These are phyloP conservation scores for Chytriomyces sp. DNA, from an alignment of 192 early-diverging fungal species.

Conservation along the genomic window DNA sequence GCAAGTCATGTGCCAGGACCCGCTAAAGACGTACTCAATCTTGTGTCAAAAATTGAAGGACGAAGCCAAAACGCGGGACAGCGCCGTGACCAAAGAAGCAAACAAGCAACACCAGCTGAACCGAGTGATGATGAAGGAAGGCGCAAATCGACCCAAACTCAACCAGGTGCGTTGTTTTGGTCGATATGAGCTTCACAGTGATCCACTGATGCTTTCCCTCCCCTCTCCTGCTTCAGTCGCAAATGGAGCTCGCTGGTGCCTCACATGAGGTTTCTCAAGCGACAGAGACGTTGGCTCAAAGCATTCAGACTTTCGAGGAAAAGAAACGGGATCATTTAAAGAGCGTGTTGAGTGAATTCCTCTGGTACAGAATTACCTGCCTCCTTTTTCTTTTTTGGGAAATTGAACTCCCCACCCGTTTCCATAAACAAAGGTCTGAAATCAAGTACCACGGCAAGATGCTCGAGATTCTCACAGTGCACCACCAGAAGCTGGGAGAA, in stretches of 20 bases:
- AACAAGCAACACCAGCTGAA: conserved; percentile 42
- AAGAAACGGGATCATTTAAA: conserved; percentile 24
- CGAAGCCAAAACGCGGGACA: conserved; percentile 31
- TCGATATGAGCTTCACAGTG: background rate
- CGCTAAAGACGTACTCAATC: conserved; percentile 41
- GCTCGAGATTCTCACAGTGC: conserved; percentile 13
- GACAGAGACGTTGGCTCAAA: conserved; percentile 39
- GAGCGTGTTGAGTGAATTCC: conserved; percentile 16
- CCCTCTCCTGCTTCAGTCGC: conserved; percentile 10
- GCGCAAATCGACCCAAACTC: conserved; percentile 42
- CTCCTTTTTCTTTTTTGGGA: background rate
- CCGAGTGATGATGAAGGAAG: conserved; percentile 41
- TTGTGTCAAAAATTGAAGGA: conserved; percentile 34
- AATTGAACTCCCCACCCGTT: background rate
- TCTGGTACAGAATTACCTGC: background rate
- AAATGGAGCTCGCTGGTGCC: conserved; percentile 48
- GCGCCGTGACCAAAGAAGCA: conserved; percentile 40
- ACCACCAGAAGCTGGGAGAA: conserved; percentile 24
- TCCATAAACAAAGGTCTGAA: conserved; percentile 13
- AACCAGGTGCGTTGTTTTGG: conserved; percentile 29
- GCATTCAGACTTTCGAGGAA: conserved; percentile 42
- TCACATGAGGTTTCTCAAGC: conserved; percentile 31
- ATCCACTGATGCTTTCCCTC: background rate
- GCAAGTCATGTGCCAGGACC: conserved; percentile 39
- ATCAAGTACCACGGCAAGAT: conserved; percentile 22